Evolutionary conservation across 495 filamentous ascomycete species (phyloP).

Genomic region (Amorphotheca resinae): DNA sequence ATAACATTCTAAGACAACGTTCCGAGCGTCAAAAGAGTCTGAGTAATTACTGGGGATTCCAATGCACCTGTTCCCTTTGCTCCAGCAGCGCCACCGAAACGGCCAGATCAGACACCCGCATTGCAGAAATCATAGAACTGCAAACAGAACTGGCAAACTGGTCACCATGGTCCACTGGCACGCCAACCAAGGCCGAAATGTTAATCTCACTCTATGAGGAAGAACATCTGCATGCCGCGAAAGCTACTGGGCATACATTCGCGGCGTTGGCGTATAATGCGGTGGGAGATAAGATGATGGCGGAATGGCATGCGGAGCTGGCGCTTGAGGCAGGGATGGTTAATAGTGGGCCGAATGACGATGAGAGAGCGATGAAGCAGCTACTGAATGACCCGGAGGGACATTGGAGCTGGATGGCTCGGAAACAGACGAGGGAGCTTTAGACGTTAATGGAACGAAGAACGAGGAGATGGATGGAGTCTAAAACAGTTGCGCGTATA

Average conservation of each 20-base stretch:
- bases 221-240: constrained; percentile 13
- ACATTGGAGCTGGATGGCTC: constrained; percentile 17
- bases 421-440: neutral
- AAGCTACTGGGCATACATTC: constrained; percentile 14
- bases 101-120: constrained; percentile 7
- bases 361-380: constrained; percentile 10
- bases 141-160: constrained; percentile 11
- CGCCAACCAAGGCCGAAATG: constrained; percentile 10
- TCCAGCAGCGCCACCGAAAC: neutral
- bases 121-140: constrained; percentile 6
- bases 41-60: constrained; percentile 9
- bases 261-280: constrained; percentile 16
- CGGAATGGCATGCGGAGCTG: constrained; percentile 10
- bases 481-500: too few relatives aligned
- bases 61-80: constrained; percentile 13
- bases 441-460: too few relatives aligned
- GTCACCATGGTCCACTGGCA: constrained; percentile 9
- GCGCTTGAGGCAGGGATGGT: constrained; percentile 13
- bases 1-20: constrained; percentile 13
- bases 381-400: constrained; percentile 9
- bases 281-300: constrained; percentile 7
- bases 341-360: constrained; percentile 2
- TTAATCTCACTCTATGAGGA: constrained; percentile 9
- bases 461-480: too few relatives aligned
- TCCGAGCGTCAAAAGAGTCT: constrained; percentile 7